Conservation (phyloP, 1,139 yeast species). For the Candida sp. region DNA sequence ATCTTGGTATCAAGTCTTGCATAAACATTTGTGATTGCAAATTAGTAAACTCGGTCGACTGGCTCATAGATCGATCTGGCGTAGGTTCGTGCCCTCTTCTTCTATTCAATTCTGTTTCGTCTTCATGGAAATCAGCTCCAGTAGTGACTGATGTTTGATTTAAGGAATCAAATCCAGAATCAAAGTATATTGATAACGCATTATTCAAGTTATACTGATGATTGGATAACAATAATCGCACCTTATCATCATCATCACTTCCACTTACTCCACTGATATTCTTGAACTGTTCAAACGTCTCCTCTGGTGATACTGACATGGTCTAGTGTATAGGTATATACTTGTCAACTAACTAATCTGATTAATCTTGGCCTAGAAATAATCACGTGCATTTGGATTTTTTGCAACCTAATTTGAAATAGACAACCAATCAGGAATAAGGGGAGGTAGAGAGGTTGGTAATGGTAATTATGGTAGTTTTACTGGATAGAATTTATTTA, state of each 20-base stretch:
- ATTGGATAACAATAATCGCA: constrained; percentile 33
- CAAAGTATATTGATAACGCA: constrained; percentile 50
- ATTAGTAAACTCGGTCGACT: constrained; percentile 14
- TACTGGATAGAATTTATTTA: too few relatives aligned
- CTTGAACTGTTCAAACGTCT: constrained; percentile 34
- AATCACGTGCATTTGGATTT: too few relatives aligned
- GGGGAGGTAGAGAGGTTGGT: too few relatives aligned
- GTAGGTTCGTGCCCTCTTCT: constrained; percentile 4
- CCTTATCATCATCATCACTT: constrained; percentile 28
- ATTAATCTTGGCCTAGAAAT: too few relatives aligned
- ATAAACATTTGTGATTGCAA: constrained; percentile 32
- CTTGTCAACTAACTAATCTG: too few relatives aligned
- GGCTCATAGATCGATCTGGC: constrained; percentile 6
- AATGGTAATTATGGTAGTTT: too few relatives aligned
- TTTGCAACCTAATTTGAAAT: too few relatives aligned
- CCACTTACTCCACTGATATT: constrained; percentile 40
- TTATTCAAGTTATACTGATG: constrained; percentile 49
- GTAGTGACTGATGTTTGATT: constrained; percentile 7
- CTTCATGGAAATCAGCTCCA: constrained; percentile 14
- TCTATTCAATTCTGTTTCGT: constrained; percentile 7
- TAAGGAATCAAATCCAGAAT: constrained; percentile 39
- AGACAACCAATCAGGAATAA: too few relatives aligned
- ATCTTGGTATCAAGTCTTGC: constrained; percentile 33
- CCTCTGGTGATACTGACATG: constrained; percentile 6
- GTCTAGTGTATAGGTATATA: too few relatives aligned